A percentile compares a stretch with the other conserved stretches of the same genome.
phyloP scores from a whole-genome alignment of 352 stramenopile species.

The Blastocystis hominis region DNA sequence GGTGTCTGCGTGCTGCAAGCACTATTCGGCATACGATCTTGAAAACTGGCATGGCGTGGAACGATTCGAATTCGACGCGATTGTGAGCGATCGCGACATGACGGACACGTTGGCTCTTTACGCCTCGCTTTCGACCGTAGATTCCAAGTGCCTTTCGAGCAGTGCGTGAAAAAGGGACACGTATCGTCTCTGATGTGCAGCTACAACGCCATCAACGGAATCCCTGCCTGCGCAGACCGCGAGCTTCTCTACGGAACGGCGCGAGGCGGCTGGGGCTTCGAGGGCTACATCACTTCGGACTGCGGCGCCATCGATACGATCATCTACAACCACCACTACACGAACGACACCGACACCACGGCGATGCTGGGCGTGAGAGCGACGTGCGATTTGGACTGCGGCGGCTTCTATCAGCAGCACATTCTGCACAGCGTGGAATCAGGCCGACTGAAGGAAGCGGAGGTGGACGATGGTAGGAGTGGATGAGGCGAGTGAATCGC shows the following conservation, averaged over 20 bases:
- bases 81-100: slow-evolving; percentile 79
- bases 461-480: slow-evolving; percentile 63
- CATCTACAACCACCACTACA: slow-evolving; percentile 71
- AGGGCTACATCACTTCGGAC: slow-evolving; percentile 88
- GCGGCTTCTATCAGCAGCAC: slow-evolving; percentile 71
- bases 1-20: slow-evolving; percentile 80
- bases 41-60: slow-evolving; percentile 73
- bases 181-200: slow-evolving; percentile 84
- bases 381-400: slow-evolving; percentile 77
- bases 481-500: not conserved
- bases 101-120: slow-evolving; percentile 77
- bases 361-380: slow-evolving; percentile 63
- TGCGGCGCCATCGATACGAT: slow-evolving; percentile 79
- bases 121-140: slow-evolving; percentile 59
- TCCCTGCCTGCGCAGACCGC: slow-evolving; percentile 80
- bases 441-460: slow-evolving; percentile 65
- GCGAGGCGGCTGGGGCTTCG: slow-evolving; percentile 72
- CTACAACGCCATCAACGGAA: slow-evolving; percentile 86
- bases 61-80: slow-evolving; percentile 76
- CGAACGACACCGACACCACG: slow-evolving; percentile 61
- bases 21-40: slow-evolving; percentile 77
- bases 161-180: slow-evolving; percentile 71
- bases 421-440: slow-evolving; percentile 66
- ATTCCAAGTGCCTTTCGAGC: slow-evolving; percentile 65
- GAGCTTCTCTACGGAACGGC: slow-evolving; percentile 71